These are phyloP conservation scores for Neckera pumila DNA, from an alignment of 225 moss, liverwort and hornwort species.

Conservation along the genomic window DNA sequence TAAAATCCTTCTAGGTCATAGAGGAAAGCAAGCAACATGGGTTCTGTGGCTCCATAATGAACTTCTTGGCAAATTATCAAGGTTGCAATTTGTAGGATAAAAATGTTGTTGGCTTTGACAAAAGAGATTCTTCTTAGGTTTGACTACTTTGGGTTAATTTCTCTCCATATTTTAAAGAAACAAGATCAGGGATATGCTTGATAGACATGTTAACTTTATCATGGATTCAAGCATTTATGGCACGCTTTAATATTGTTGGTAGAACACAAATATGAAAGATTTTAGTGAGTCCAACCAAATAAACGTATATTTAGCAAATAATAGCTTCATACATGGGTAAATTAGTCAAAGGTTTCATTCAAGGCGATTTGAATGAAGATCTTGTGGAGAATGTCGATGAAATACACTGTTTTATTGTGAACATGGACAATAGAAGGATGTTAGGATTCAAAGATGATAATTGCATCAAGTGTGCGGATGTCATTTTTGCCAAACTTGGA, in stretches of 20 bases:
- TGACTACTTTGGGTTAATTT: neutral
- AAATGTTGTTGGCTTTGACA: neutral
- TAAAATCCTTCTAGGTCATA: rapidly evolving
- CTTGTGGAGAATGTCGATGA: no score
- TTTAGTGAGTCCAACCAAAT: neutral
- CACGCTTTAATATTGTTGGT: neutral
- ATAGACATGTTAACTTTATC: neutral
- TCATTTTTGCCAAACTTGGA: neutral
- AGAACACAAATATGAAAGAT: neutral
- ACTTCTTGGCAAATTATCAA: neutral
- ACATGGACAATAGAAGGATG: neutral
- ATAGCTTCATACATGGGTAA: neutral
- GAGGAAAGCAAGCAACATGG: neutral
- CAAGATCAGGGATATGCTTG: neutral
- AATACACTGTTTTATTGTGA: no score
- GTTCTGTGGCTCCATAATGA: neutral
- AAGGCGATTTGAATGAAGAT: no score
- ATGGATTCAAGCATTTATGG: neutral
- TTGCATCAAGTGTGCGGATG: neutral
- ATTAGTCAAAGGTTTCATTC: neutral
- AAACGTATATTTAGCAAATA: neutral
- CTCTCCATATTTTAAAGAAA: neutral
- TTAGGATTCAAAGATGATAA: neutral
- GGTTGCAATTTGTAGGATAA: rapidly evolving
- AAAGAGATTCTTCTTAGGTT: neutral